Evolutionary conservation across 2,329 filamentous ascomycete species (phyloP).

Genomic region (Calonectria hawksworthii): DNA sequence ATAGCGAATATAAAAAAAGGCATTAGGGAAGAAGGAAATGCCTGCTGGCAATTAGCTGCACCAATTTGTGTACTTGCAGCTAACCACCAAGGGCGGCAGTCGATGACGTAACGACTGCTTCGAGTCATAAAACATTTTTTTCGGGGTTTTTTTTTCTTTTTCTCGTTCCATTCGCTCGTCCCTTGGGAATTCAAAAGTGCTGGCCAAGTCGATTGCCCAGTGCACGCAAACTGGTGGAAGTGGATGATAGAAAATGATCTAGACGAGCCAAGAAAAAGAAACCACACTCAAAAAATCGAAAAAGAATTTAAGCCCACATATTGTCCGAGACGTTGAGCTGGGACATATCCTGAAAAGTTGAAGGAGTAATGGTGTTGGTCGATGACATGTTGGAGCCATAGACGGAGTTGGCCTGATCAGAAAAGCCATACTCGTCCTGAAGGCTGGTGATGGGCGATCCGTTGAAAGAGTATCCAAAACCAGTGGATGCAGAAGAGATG

Average conservation of each 20-base stretch:
- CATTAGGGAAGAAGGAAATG: conserved; percentile 42
- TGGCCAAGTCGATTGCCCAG: conserved; percentile 18
- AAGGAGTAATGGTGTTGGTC: conserved; percentile 47
- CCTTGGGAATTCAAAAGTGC: conserved; percentile 28
- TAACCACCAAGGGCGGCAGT: neutral
- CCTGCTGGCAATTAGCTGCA: neutral
- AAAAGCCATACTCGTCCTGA: conserved; percentile 43
- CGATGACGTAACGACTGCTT: conserved; percentile 7
- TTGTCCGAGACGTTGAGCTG: conserved; percentile 41
- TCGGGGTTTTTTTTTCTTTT: conserved; percentile 27
- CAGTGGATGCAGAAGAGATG: conserved; percentile 43
- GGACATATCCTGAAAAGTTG: conserved; percentile 43
- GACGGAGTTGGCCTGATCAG: conserved; percentile 42
- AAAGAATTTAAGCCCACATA: conserved; percentile 36
- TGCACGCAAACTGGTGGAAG: conserved; percentile 35
- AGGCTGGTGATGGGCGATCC: conserved; percentile 41
- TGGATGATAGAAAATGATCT: conserved; percentile 30
- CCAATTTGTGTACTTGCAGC: neutral
- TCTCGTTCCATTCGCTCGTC: conserved; percentile 35
- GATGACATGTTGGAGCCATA: conserved; percentile 46
- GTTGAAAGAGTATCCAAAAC: conserved; percentile 43
- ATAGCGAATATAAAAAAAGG: conserved; percentile 23
- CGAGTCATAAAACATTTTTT: conserved; percentile 32
- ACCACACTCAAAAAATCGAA: neutral
- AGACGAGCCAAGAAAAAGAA: conserved; percentile 28